Conservation (phyloP, 441 rosid genomes). For the Erodium texanum region DNA sequence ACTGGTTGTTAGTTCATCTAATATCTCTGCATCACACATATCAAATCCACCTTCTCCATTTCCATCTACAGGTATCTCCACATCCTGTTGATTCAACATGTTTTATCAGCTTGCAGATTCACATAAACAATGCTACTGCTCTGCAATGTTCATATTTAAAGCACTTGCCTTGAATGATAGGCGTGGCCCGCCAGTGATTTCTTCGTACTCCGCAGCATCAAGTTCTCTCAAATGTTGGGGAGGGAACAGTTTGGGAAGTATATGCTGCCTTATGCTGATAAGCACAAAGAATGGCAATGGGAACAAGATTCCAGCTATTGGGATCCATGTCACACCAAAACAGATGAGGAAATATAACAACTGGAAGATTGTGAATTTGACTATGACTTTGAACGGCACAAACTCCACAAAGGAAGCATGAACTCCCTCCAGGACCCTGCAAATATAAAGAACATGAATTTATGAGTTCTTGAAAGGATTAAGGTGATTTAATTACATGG, state of each 20-base stretch:
- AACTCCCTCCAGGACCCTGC: slow-evolving; percentile 60
- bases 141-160: no score
- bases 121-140: not conserved
- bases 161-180: not conserved
- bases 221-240: slow-evolving; percentile 56
- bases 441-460: not conserved
- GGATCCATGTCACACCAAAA: slow-evolving; percentile 81
- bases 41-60: not conserved
- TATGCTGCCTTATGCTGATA: slow-evolving; percentile 44
- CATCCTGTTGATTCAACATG: not conserved
- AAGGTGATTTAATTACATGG: no score
- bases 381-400: slow-evolving; percentile 60
- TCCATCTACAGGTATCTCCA: not conserved
- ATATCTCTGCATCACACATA: not conserved
- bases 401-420: slow-evolving; percentile 73
- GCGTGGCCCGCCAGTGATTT: slow-evolving; percentile 33
- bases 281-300: slow-evolving; percentile 72
- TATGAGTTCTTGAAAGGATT: no score
- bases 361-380: slow-evolving; percentile 58
- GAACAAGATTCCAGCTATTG: slow-evolving; percentile 64
- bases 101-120: not conserved
- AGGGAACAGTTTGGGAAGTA: slow-evolving; percentile 53
- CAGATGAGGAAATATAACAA: slow-evolving; percentile 48
- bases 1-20: not conserved
- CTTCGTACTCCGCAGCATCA: slow-evolving; percentile 77